Evolutionary conservation across 2,329 filamentous ascomycete species (phyloP), one percentile per base, ranked within the genome.

Genomic region (Fusarium ramigenum): DNA sequence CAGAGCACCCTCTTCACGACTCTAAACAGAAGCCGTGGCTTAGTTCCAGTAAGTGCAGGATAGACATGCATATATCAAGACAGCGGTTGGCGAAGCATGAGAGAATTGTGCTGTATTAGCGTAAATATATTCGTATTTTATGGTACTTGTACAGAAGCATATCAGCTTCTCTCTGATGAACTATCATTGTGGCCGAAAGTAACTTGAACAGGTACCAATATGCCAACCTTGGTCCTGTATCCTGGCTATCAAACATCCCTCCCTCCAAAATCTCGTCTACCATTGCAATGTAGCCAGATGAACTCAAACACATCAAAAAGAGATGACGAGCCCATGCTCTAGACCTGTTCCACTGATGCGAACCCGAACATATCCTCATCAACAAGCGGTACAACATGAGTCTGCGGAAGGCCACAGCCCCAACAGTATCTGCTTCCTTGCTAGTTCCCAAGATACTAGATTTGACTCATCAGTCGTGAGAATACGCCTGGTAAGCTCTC

Each of bases 271-370:
- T 4, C 30, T 21, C n/a, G 2, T 15, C 7, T 19, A 2, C 18
- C 9, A 3, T 19, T 21, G 18, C 3, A 8, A 21, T 0, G 32
- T 2, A 25, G 32, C 2, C 18, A 4, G 0, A 9, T 19, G 2
- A 21, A 8, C 32, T 36, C 49, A 52, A 15, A 21, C 49, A 52
- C 4, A 4, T 9, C 12, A 52, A 19, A 19, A 21, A 36, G 16
- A 18, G 12, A 14, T 5, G 5, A 40, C 10, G 14, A n/a, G 12
- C 19, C 9, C 7, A n/a, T 18, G 14, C 8, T 10, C 10, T 1
- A 9, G 15, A n/a, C 19, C 50, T 18, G 16, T n/a, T 28, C 25
- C 10, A n/a, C 15, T n/a, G 14, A 6, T 11, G 49, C 3, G 25
- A 42, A 14, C 7, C 14, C 28, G 19, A 54, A 18, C 49, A 42